phyloP scores from a whole-genome alignment of 371 early-diverging fungal genomes.

The Mucor circinelloides region DNA sequence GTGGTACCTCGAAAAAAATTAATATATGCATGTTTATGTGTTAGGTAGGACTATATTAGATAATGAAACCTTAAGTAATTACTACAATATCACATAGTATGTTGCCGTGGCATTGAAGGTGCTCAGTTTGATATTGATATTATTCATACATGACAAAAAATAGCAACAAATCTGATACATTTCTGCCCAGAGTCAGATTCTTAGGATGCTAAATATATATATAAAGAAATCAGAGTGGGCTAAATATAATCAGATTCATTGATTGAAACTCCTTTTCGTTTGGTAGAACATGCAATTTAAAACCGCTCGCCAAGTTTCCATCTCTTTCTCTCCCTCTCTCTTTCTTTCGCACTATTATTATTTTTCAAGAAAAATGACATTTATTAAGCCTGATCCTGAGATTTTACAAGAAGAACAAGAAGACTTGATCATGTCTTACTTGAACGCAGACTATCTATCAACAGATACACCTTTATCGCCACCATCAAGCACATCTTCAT shows the following conservation, averaged over 20 bases:
- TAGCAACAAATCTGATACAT: not conserved
- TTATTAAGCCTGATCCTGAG: slow-evolving; percentile 35
- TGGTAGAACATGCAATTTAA: not conserved
- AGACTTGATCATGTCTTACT: slow-evolving; percentile 44
- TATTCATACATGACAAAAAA: not conserved
- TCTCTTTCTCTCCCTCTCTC: slow-evolving; percentile 2
- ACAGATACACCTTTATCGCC: slow-evolving; percentile 24
- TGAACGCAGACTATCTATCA: slow-evolving; percentile 42
- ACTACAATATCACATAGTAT: not conserved
- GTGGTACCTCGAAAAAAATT: not conserved
- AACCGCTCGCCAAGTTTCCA: not conserved
- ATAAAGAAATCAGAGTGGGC: not conserved
- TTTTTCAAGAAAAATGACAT: slow-evolving; percentile 5
- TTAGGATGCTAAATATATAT: not conserved
- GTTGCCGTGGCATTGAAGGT: not conserved
- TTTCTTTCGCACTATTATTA: slow-evolving; percentile 6
- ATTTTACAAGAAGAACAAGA: slow-evolving; percentile 30
- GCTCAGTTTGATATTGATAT: not conserved
- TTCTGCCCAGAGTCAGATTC: not conserved
- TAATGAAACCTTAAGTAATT: not conserved
- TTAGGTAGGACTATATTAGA: not conserved
- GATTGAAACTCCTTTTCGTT: not conserved
- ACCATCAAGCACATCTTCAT: slow-evolving; percentile 20
- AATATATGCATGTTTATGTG: not conserved
- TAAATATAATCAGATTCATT: not conserved